Evolutionary conservation across 108 stramenopile genomes (phyloP), one percentile per base, ranked within the genome.

Genomic region (Pseudonitzschia delicatissima): DNA sequence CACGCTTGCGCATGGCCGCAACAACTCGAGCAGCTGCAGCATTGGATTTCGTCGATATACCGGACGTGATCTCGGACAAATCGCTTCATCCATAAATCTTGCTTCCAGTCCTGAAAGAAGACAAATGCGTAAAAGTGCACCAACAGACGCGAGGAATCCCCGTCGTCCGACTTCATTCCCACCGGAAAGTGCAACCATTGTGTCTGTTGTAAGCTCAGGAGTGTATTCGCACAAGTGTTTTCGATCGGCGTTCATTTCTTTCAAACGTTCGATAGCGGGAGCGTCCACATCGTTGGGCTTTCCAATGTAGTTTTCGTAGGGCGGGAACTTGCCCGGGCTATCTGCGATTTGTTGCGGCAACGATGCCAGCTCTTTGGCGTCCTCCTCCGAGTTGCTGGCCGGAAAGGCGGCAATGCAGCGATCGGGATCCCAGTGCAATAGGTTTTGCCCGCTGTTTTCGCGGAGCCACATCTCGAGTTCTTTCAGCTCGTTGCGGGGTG

Each of bases 11-110:
- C 37, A 92, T 27, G 4, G 76, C 77, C 20, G 77, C 35, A 0
- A 90, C 85, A n/a, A 93, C 75, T 50, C 91, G 58, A 18, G 87
- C 92, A 0, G 88, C 88, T 11, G 92, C 84, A n/a, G 69, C 92
- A 93, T 71, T 90, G 78, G 18, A 93, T 77, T 39, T 87, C 88
- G 61, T 93, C 88, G 21, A 77, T 75, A 44, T 93, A 93, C 11
- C 88, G 69, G 35, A 90, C 32, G 47, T 88, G 85, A 66, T 92
- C 94, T 33, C 94, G 55, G 0, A 93, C 72, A 51, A 93, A 88
- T 4, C 94, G 74, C 58, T 87, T 86, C 25, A 76, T 68, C 80
- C 84, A 91, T 23, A 87, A 47, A 47, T 88, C 90, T 39, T 80
- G 74, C 29, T 49, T 50, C 86, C 85, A 84, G 58, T 92, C 86